A percentile compares a stretch with the other conserved stretches of the same genome.
phyloP scores from a whole-genome alignment of 768 basidiomycete genomes.

The Goffeauzyma gilvescens region DNA sequence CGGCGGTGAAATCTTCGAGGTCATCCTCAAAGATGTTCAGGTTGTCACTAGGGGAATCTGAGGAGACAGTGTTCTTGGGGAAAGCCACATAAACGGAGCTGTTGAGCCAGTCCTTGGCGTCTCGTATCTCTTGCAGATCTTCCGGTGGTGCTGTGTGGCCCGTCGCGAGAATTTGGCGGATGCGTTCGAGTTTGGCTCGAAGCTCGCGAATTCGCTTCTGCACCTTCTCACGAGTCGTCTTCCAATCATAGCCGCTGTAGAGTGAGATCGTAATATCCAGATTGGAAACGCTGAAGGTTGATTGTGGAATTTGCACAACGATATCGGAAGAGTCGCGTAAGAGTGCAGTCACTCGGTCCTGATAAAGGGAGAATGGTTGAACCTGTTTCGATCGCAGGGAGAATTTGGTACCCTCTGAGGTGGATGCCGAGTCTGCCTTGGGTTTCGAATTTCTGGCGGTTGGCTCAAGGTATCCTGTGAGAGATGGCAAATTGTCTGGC shows the following conservation, averaged over 20 bases:
- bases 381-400: too few relatives aligned
- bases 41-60: too few relatives aligned
- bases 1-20: constrained; percentile 63
- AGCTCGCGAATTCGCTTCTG: constrained; percentile 76
- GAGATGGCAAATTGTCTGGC: too few relatives aligned
- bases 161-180: constrained; percentile 72
- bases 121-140: constrained; percentile 41
- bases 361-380: too few relatives aligned
- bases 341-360: too few relatives aligned
- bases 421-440: too few relatives aligned
- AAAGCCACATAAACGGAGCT: constrained; percentile 88
- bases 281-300: constrained; percentile 3
- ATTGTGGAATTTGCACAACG: too few relatives aligned
- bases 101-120: constrained; percentile 59
- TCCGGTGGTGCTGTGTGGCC: constrained; percentile 61
- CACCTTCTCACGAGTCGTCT: constrained; percentile 60
- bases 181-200: constrained; percentile 64
- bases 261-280: constrained; percentile 44
- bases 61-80: too few relatives aligned
- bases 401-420: too few relatives aligned
- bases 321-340: too few relatives aligned
- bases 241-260: constrained; percentile 93
- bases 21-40: constrained; percentile 58
- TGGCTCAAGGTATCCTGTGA: too few relatives aligned
- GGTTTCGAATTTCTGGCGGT: too few relatives aligned